Evolutionary conservation across 306 rosid species (phyloP).

Genomic region (Medicago arabica): DNA sequence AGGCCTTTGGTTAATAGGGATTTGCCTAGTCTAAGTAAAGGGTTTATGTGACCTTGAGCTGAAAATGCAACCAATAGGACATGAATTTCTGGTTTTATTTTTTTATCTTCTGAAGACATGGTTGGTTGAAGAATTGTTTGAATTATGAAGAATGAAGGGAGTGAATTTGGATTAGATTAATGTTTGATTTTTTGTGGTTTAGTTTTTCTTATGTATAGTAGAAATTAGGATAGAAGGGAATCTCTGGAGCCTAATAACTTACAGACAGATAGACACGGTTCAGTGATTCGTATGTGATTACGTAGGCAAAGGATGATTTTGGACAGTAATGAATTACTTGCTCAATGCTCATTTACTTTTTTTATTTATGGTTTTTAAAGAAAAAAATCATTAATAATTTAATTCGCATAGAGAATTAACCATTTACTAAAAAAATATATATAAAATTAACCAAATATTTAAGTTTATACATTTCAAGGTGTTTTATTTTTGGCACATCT

Average conservation of each 20-base stretch:
- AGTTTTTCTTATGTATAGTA: neutral
- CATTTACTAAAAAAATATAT: no score
- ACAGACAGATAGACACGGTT: neutral
- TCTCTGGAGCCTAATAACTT: neutral
- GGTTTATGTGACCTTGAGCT: conserved; percentile 64
- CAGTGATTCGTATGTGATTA: neutral
- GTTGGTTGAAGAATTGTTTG: neutral
- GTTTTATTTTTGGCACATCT: no score
- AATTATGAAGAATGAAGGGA: neutral
- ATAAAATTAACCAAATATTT: no score
- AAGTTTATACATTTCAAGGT: no score
- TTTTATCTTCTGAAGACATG: conserved; percentile 29
- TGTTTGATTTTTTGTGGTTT: neutral
- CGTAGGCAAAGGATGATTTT: neutral
- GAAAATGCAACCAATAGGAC: conserved; percentile 56
- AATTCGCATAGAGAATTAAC: no score
- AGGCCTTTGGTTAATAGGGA: conserved; percentile 49
- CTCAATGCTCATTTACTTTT: no score
- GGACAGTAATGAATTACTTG: neutral
- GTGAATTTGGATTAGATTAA: neutral
- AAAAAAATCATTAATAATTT: no score
- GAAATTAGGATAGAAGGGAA: neutral
- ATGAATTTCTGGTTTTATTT: conserved; percentile 39
- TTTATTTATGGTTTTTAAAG: no score
- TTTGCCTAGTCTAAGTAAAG: conserved; percentile 51